Conservation (phyloP, 2,329 filamentous ascomycete species). For the Apiospora arundinis region DNA sequence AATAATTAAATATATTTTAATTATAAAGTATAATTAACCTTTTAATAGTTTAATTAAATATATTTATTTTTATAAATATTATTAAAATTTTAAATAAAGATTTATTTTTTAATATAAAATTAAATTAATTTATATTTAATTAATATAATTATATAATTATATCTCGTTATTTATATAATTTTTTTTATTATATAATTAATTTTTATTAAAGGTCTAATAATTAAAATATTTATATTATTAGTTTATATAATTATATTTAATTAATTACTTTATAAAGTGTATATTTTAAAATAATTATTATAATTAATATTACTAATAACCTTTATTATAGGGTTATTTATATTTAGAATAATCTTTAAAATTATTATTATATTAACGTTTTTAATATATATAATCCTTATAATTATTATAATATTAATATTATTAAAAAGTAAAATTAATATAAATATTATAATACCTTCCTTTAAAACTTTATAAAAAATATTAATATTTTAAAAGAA, state of each 20-base stretch:
- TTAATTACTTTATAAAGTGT: not conserved
- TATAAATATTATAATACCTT: not conserved
- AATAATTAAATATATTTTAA: no score
- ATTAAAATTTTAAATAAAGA: not conserved
- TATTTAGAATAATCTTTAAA: no score
- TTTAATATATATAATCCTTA: not conserved
- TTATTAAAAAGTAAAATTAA: no score
- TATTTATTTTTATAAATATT: no score
- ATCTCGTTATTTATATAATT: constrained; percentile 17
- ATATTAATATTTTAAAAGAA: no score
- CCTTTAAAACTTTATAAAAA: not conserved
- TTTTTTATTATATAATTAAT: not conserved
- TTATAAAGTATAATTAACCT: no score
- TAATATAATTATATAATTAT: not conserved
- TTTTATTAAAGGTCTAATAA: no score
- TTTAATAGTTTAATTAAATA: no score
- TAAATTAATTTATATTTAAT: constrained; percentile 4
- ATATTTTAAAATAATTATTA: not conserved
- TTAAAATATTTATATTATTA: not conserved
- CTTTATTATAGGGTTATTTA: no score
- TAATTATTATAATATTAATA: not conserved
- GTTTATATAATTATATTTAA: no score
- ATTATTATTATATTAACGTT: not conserved
- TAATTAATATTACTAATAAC: not conserved
- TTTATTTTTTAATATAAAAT: not conserved